Evolutionary conservation across 2,329 filamentous ascomycete species (phyloP).

Genomic region (Ophiocordyceps camponoti-leonardi): DNA sequence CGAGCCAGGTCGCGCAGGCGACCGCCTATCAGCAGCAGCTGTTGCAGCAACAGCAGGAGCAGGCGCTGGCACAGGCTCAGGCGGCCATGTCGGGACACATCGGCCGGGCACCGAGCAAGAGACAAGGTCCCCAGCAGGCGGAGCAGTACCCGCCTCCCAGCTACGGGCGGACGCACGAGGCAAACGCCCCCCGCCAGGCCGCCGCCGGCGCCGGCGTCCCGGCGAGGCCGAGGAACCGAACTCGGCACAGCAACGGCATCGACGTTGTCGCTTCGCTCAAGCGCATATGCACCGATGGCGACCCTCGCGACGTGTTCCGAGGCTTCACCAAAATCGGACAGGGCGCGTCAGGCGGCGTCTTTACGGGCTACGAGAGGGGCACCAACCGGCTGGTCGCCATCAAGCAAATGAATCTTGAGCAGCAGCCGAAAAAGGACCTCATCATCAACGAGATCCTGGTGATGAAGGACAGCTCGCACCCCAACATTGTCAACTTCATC

Average conservation of each 20-base stretch:
- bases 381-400: conserved; percentile 86
- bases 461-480: conserved; percentile 97
- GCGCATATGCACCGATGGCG: conserved; percentile 76
- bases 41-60: conserved; percentile 71
- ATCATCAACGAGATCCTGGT: conserved; percentile 99
- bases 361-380: conserved; percentile 70
- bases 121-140: conserved; percentile 25
- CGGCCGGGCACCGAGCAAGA: conserved; percentile 58
- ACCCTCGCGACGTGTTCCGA: conserved; percentile 76
- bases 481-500: conserved; percentile 98
- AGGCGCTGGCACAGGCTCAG: conserved; percentile 64
- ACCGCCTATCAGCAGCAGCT: conserved; percentile 43
- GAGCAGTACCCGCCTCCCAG: conserved; percentile 9
- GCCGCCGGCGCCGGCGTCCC: conserved; percentile 21
- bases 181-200: conserved; percentile 19
- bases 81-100: conserved; percentile 58
- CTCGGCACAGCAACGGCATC: conserved; percentile 60
- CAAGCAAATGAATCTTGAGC: conserved; percentile 98
- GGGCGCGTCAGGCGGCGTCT: conserved; percentile 91
- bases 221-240: conserved; percentile 57
- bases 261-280: conserved; percentile 75
- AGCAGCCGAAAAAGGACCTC: conserved; percentile 96
- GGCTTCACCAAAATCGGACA: conserved; percentile 91
- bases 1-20: conserved; percentile 19
- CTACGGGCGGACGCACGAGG: conserved; percentile 12